Conservation (phyloP, 768 basidiomycete species). For the Leccinellum albellum region DNA sequence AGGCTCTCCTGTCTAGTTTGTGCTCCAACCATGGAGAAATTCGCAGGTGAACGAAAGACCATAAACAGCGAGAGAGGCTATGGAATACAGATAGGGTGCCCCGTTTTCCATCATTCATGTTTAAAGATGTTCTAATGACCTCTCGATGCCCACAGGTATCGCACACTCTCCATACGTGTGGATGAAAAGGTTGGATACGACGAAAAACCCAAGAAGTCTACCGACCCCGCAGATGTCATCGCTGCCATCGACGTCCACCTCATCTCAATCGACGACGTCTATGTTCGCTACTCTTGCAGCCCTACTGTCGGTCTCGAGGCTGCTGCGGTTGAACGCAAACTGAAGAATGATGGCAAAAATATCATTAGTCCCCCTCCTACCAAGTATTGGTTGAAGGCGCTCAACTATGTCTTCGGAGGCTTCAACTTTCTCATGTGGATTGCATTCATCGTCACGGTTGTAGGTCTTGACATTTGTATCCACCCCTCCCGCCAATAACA, state of each 20-base stretch:
- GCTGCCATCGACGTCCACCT: conserved; percentile 48
- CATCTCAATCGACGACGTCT: conserved; percentile 39
- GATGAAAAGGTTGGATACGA: conserved; percentile 27
- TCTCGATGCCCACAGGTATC: conserved; percentile 27
- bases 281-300: conserved; percentile 41
- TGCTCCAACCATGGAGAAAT: conserved; percentile 19
- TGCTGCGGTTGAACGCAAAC: conserved; percentile 38
- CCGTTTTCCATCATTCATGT: not conserved
- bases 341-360: conserved; percentile 42
- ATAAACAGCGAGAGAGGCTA: conserved; percentile 18
- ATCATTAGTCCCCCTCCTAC: conserved; percentile 47
- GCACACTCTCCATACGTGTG: conserved; percentile 45
- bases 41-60: conserved; percentile 10
- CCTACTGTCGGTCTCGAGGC: conserved; percentile 44
- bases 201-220: conserved; percentile 14
- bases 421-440: conserved; percentile 55
- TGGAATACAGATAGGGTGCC: conserved; percentile 31
- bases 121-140: not conserved
- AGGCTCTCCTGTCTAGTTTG: not conserved
- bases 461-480: conserved; percentile 16
- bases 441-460: conserved; percentile 44
- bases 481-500: not conserved
- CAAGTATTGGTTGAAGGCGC: conserved; percentile 45
- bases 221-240: conserved; percentile 38
- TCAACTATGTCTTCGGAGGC: conserved; percentile 53